Evolutionary conservation across 257 asterid genomes (phyloP), one percentile per base, ranked within the genome.

Genomic region (Mentha longifolia): DNA sequence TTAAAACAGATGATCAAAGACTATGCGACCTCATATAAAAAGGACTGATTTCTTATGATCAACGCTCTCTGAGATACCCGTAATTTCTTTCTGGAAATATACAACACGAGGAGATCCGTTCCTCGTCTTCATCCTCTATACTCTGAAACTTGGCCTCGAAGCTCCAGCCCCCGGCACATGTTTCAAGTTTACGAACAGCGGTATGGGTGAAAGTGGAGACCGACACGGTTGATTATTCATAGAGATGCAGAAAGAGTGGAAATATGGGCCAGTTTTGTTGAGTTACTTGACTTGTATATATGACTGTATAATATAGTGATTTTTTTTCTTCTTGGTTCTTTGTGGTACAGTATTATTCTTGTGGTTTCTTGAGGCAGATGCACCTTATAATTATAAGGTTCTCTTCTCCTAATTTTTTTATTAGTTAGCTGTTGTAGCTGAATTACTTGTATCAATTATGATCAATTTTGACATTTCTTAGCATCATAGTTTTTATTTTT

Each of bases 1-100:
- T 72, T 95, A 85, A 95, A 95, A 92, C 86, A 77, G 84, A 83
- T 80, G 95, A 92, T 95, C 14, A 77, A 72, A 76, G 95, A 85
- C 65, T 95, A 76, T 72, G 94, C 87, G 43, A 77, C 81, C 75
- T 85, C 92, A 41, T 80, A 82, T 68, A 63, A 60, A 57, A 77
- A 80, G 64, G 86, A 77, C 65, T 77, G 83, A 84, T 54, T 67
- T 41, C 39, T 56, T 39, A 8, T 42, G 16, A 57, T 55, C 45
- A 33, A 43, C 43, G 55, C 77, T 64, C 43, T 37, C 62, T 33
- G 54, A 68, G 61, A 30, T 20, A 57, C 49, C 72, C 62, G 5
- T 57, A 62, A 37, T 17, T 30, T 30, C 61, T 16, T 37, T 28
- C 47, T 37, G 61, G 66, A 30, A 46, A 43, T 70, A 43, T 59